phyloP scores from a whole-genome alignment of 768 basidiomycete genomes.

The Amanita phalloides region DNA sequence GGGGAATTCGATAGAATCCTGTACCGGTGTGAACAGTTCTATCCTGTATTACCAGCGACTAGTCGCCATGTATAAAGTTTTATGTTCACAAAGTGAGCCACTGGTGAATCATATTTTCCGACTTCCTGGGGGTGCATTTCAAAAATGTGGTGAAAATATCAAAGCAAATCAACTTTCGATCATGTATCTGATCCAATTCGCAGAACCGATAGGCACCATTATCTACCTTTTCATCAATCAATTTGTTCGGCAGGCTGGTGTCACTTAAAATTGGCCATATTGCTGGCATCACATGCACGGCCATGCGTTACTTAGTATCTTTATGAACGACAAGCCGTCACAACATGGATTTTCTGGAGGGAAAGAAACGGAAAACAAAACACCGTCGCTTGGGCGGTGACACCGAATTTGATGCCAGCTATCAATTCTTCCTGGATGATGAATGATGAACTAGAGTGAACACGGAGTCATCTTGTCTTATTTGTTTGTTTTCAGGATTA shows the following conservation, averaged over 20 bases:
- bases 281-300: no score
- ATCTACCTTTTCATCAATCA: no score
- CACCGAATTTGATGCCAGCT: conserved; percentile 90
- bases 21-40: no score
- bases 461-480: neutral
- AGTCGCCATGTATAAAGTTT: no score
- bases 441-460: conserved; percentile 65
- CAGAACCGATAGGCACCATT: no score
- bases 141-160: conserved; percentile 93
- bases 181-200: no score
- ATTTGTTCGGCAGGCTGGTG: no score
- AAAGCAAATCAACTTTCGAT: conserved; percentile 45
- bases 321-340: conserved; percentile 85
- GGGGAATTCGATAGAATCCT: no score
- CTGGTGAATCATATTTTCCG: conserved; percentile 68
- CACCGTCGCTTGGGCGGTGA: conserved; percentile 83
- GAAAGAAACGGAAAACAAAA: conserved; percentile 86
- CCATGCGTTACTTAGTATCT: conserved; percentile 64
- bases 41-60: no score
- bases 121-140: conserved; percentile 91
- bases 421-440: conserved; percentile 96
- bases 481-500: conserved; percentile 56
- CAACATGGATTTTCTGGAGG: conserved; percentile 98
- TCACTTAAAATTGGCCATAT: no score
- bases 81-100: no score